Base-by-base conservation (phyloP, 495 filamentous ascomycete genomes). In the Aspergillus sparsus region DNA sequence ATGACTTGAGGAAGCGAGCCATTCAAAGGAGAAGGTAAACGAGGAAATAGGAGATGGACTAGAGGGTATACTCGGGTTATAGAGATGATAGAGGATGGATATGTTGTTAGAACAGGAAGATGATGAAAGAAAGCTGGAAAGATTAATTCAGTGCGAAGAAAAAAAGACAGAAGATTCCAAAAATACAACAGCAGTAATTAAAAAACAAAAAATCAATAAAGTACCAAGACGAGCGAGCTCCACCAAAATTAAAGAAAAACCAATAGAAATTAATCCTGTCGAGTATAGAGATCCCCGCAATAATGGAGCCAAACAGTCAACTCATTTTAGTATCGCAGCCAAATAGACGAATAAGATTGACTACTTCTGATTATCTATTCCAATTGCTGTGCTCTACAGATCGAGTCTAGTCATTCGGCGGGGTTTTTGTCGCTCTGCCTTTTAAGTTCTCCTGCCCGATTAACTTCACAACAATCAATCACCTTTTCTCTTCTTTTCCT, bases 1-100 rank as follows among this genome's bases (percentile, higher is more conserved):
- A 47, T 9, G 70, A 70, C 33, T 71, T 71, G 15, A 77, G 62
- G 42, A 78, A 31, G 62, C 77, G 75, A 69, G 72, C 70, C 77
- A 79, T 79, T 56, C 53, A 49, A 27, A 3, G 41, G 49, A 51
- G 15, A 15, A 31, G 21, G 41, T 8, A 8, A 45, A 31, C 21
- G 21, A 27, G 21, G 21, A 27, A 27, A 27, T 27, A 27, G 21
- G 21, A 27, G 21, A 27, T 3, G 21, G 21, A 27, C 3, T 27
- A 27, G 21, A 27, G 21, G 3, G 21, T 27, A 27, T 3, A 27
- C 21, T 27, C 32, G 7, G 31, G 13, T 11, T 41, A 11, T 7
- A 33, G 12, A 47, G 11, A n/a, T 47, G 21, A 46, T 34, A 31
- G 31, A 9, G 49, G 21, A 53, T 53, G 12, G 10, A 34, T 18